Base-by-base conservation (phyloP, 176 grass and related monocot genomes). In the Poa pratensis region DNA sequence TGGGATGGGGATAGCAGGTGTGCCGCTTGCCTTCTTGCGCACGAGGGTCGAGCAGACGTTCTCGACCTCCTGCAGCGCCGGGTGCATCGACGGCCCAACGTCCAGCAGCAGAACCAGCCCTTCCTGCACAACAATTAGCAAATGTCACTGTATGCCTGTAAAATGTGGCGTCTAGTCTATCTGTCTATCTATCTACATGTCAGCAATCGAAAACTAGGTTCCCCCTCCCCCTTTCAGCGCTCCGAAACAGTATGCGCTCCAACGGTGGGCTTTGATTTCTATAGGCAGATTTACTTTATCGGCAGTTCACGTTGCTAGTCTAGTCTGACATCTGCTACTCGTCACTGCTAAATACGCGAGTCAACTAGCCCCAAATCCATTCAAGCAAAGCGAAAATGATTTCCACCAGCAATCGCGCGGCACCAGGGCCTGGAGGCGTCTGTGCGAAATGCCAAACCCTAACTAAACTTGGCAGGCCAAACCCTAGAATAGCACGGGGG, bases 61-160 rank as follows among this genome's bases (percentile, higher is more conserved):
- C 45, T 94, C 87, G 24, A 98, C 83, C 70, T 98, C 81, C 15
- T 57, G 89, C 84, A 98, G 89, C 23, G 89, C 93, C 9, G 89
- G 69, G 73, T 95, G 93, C 93, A 98, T 98, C 19, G 93, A 94
- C 8, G 93, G 93, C 35, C 96, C 93, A 54, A 98, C 96, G 76
- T 98, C 96, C 71, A 98, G 66, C 26, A 98, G 81, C 53, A 98
- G 82, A 74, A 98, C 70, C 78, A 98, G 69, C 27, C 77, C 87
- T 85, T 98, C 96, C 96, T 98, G 16, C 17, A 86, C 3, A 2
- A 0, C 6, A 73, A 34, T 51, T 34, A 5, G 50, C 14, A 15
- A 67, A 35, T 22, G 14, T 6, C 12, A 73, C 0, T 18, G 17
- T 73, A 26, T 8, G 43, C 0, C 22, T 4, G 71, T 51, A 74